Evolutionary conservation across 208 protist genomes (phyloP).

Genomic region (Trypanosoma vivax): DNA sequence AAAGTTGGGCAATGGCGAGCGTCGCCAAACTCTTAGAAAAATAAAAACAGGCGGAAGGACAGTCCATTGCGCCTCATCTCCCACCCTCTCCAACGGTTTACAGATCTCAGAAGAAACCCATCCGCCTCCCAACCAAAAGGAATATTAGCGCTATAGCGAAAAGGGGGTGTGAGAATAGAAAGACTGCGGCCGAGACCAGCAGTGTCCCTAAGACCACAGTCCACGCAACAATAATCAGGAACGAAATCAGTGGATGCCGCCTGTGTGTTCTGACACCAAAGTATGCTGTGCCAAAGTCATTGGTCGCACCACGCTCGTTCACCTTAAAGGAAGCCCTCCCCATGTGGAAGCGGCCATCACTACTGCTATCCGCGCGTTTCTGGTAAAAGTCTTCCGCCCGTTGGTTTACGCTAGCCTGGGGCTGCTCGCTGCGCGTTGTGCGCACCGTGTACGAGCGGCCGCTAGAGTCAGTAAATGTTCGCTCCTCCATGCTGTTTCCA

Average conservation of each 20-base stretch:
- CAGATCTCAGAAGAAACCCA: constrained; percentile 23
- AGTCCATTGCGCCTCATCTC: too few species aligned
- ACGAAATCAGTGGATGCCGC: constrained; percentile 52
- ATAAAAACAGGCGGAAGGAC: neutral
- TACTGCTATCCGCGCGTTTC: constrained; percentile 26
- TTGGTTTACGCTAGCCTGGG: constrained; percentile 69
- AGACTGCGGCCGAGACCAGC: constrained; percentile 33
- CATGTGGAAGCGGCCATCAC: constrained; percentile 55
- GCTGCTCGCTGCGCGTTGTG: constrained; percentile 44
- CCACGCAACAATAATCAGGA: constrained; percentile 66
- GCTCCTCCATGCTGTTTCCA: constrained; percentile 84
- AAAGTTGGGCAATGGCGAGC: too few species aligned
- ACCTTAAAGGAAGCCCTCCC: constrained; percentile 47
- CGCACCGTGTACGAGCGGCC: constrained; percentile 73
- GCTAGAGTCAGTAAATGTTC: constrained; percentile 53
- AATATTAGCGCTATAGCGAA: constrained; percentile 55
- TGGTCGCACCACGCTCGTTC: constrained; percentile 14
- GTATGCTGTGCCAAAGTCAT: constrained; percentile 61
- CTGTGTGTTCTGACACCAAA: constrained; percentile 71
- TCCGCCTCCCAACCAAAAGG: constrained; percentile 41
- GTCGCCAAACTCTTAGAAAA: too few species aligned
- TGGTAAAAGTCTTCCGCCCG: constrained; percentile 44
- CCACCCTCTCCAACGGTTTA: too few species aligned
- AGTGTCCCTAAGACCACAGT: constrained; percentile 51
- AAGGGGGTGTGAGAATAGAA: constrained; percentile 62